These are phyloP conservation scores for Nicotiana sylvestris DNA, from an alignment of 257 asterid species.

Conservation along the genomic window DNA sequence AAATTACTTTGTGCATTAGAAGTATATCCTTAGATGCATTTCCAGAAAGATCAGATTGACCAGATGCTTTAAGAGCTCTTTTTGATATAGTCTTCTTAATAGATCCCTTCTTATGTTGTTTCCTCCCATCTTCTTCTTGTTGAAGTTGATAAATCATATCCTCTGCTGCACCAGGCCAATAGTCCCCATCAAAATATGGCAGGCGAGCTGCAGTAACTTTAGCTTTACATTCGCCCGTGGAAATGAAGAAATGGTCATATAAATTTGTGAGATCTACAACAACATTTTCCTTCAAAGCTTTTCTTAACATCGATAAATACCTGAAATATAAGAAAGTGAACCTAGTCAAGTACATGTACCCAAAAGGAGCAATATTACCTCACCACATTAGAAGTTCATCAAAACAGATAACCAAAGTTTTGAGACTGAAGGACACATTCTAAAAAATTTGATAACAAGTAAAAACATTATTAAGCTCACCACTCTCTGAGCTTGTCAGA, in stretches of 20 bases:
- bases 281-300: conserved; percentile 74
- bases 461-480: conserved; percentile 38
- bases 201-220: conserved; percentile 92
- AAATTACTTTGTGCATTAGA: conserved; percentile 83
- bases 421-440: not conserved
- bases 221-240: conserved; percentile 83
- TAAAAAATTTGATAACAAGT: not conserved
- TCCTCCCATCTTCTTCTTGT: conserved; percentile 93
- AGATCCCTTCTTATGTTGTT: conserved; percentile 66
- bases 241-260: conserved; percentile 76
- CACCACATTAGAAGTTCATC: conserved; percentile 11
- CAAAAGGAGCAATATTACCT: not conserved
- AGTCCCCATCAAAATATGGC: conserved; percentile 98
- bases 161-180: conserved; percentile 99
- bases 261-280: conserved; percentile 89
- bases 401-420: not conserved
- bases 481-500: conserved; percentile 98
- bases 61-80: conserved; percentile 93
- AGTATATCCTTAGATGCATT: conserved; percentile 88
- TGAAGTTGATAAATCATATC: conserved; percentile 82
- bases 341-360: conserved; percentile 11
- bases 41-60: conserved; percentile 94
- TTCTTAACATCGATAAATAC: conserved; percentile 88
- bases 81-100: conserved; percentile 75
- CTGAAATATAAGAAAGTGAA: conserved; percentile 36